Evolutionary conservation across 768 basidiomycete genomes (phyloP), one percentile per base, ranked within the genome.

Genomic region (Mrakia blollopis): DNA sequence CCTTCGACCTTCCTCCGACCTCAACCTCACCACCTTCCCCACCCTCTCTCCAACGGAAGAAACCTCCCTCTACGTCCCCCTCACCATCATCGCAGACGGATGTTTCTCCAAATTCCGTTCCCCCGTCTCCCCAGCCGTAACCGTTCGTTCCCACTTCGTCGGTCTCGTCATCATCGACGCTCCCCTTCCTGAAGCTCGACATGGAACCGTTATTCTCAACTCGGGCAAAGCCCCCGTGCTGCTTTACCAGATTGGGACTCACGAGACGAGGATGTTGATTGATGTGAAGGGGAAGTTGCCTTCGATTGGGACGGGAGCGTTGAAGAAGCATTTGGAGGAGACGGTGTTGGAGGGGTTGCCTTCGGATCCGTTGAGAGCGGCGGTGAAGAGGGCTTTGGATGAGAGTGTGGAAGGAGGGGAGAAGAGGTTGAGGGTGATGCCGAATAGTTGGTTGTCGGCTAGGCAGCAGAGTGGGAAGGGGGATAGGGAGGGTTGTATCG

Each of bases 41-140:
- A 32, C 70, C 37, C 54, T 41, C 82, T 77, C 25, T 21, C 39
- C 32, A 1, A 65, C 74, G 21, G 35, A 21, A 47, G 61, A 72
- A n/a, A 28, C 61, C 73, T 52, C 70, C 0, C 89, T 90, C 80
- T 87, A 86, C 76, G 94, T 92, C 0, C 89, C 91, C 79, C 83
- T 99, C 71, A 92, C 93, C 63, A 85, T 98, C 82, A 85, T 98
- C 77, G 94, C 95, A 6, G 96, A 99, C 82, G 96, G 96, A 0
- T 97, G 93, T 83, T 92, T 92, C 84, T 95, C 93, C 6, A 97
- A 95, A 81, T 95, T 99, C 86, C 87, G 96, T 86, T 90, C 1
- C 79, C 79, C 60, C 54, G 72, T 44, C 65, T 75, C 61, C 73
- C 80, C 57, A 61, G 78, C 82, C 69, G 74, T 78, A 28, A 41